These are phyloP conservation scores for Flaveria ramosissima DNA, from an alignment of 129 eudicot species.

Conservation along the genomic window DNA sequence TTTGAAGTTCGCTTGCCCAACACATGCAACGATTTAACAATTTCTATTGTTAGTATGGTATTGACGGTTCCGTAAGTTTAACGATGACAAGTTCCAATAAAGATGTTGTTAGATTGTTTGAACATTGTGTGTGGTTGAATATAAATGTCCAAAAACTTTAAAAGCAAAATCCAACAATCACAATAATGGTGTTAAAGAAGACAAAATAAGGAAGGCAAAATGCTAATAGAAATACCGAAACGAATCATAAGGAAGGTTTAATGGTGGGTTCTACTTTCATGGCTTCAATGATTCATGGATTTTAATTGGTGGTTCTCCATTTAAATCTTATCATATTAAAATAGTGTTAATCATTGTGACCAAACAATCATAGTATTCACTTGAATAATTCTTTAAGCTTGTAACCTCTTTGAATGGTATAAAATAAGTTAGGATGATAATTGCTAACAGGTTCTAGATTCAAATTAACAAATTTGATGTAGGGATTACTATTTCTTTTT, in stretches of 20 bases:
- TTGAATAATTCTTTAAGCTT: neutral
- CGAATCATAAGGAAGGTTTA: constrained; percentile 21
- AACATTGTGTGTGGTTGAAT: neutral
- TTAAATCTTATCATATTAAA: neutral
- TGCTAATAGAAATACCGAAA: neutral
- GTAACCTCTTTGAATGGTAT: neutral
- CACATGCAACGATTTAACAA: no score
- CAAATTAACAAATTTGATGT: neutral
- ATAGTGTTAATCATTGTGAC: constrained; percentile 20
- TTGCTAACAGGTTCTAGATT: neutral
- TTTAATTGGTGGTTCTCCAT: constrained; percentile 25
- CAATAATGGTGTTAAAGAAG: constrained; percentile 1
- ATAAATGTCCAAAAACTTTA: neutral
- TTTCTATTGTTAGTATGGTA: no score
- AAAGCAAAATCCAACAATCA: constrained; percentile 15
- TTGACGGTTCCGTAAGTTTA: no score
- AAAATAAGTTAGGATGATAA: neutral
- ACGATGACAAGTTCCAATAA: neutral
- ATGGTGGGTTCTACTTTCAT: constrained; percentile 34
- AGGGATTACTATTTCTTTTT: no score
- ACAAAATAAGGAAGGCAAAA: constrained; percentile 6
- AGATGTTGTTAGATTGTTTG: neutral
- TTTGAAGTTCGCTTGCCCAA: no score
- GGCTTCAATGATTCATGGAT: constrained; percentile 19
- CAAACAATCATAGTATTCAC: constrained; percentile 15